A percentile compares a stretch with the other conserved stretches of the same genome.
These are phyloP conservation scores for Chrysopogon serrulatus DNA, from an alignment of 176 grass and related monocot species.

Conservation along the genomic window DNA sequence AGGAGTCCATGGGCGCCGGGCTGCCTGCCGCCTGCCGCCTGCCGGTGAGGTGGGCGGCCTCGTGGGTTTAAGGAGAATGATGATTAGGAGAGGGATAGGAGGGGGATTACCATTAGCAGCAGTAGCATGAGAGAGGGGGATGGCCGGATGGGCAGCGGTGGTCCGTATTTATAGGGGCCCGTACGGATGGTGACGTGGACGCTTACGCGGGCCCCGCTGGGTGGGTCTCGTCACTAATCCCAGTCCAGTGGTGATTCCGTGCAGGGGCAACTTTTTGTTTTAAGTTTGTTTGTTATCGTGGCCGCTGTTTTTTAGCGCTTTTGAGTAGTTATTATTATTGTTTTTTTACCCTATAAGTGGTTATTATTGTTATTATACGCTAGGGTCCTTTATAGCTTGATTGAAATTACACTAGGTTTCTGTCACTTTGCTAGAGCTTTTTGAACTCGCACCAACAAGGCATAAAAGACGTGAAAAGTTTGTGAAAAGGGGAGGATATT, in stretches of 20 bases:
- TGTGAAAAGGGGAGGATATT: background rate
- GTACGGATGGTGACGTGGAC: conserved; percentile 21
- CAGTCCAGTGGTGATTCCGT: background rate
- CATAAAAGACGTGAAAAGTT: background rate
- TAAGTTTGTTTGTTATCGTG: background rate
- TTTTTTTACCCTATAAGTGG: too few species aligned
- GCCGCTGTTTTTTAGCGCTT: background rate
- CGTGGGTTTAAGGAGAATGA: conserved; percentile 37
- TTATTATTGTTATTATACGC: background rate
- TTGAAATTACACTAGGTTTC: background rate
- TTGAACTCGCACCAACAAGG: background rate
- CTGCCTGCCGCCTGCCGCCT: background rate
- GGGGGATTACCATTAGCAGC: background rate
- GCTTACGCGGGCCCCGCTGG: background rate
- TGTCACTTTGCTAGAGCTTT: background rate
- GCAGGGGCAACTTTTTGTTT: background rate
- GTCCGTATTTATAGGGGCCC: conserved; percentile 34
- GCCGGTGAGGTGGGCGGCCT: background rate
- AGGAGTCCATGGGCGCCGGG: conserved; percentile 44
- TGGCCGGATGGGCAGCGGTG: background rate
- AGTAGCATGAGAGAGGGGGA: background rate
- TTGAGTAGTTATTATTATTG: background rate
- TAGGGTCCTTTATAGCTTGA: background rate
- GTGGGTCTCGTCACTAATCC: background rate
- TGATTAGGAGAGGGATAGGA: background rate